These are phyloP conservation scores for Hymenoscyphus occultus DNA, from an alignment of 2,329 filamentous ascomycete genomes.

Conservation along the genomic window DNA sequence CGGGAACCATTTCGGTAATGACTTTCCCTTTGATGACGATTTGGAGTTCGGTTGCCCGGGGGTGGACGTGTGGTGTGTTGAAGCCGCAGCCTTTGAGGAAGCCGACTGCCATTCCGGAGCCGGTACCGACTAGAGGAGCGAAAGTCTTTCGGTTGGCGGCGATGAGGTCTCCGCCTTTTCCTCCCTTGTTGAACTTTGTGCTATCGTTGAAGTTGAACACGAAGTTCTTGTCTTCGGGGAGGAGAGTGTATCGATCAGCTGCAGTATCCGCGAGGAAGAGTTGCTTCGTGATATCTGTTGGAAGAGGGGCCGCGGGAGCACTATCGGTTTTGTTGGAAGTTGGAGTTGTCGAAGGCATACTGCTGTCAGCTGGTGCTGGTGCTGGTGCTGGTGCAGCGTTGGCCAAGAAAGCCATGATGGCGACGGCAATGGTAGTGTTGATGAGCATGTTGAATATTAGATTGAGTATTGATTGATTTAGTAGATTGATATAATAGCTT, in stretches of 20 bases:
- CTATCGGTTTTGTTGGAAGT: background rate
- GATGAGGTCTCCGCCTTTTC: constrained; percentile 48
- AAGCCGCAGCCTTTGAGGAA: constrained; percentile 52
- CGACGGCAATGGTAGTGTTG: constrained; percentile 36
- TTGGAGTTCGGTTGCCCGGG: constrained; percentile 52
- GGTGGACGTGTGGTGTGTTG: constrained; percentile 56
- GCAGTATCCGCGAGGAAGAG: constrained; percentile 38
- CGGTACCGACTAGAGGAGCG: constrained; percentile 53
- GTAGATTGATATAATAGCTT: background rate
- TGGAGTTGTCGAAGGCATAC: background rate
- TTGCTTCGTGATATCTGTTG: constrained; percentile 24
- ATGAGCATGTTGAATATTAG: constrained; percentile 37
- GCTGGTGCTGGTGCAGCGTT: constrained; percentile 29
- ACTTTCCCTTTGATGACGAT: constrained; percentile 49
- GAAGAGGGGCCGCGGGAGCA: constrained; percentile 15
- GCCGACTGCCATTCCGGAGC: constrained; percentile 50
- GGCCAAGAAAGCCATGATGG: constrained; percentile 42
- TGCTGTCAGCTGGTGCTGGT: too few species aligned
- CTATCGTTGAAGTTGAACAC: constrained; percentile 46
- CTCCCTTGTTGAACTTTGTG: constrained; percentile 33
- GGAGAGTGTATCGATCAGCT: constrained; percentile 43
- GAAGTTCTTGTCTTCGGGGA: constrained; percentile 45
- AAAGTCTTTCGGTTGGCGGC: constrained; percentile 55
- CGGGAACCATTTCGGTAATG: constrained; percentile 51
- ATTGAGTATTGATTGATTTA: constrained; percentile 13